Conservation (phyloP, 805 yeast genomes). For the Metschnikowia sp. region DNA sequence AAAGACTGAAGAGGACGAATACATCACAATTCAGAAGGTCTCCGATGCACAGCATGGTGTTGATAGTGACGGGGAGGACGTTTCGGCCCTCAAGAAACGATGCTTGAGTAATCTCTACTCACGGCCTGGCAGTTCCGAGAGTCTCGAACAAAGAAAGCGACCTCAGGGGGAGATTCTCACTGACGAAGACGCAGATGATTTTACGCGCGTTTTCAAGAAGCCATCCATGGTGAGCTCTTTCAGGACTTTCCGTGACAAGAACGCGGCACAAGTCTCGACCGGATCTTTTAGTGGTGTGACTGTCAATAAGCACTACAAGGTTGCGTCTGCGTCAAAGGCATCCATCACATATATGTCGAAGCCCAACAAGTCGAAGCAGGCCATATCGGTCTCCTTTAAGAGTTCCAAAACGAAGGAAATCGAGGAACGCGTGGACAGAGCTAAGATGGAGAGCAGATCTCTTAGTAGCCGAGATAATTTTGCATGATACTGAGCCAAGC, state of each 20-base stretch:
- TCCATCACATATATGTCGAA: slow-evolving; percentile 55
- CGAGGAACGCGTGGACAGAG: slow-evolving; percentile 22
- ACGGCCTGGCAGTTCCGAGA: slow-evolving; percentile 4
- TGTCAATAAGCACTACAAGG: slow-evolving; percentile 49
- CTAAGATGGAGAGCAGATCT: slow-evolving; percentile 16
- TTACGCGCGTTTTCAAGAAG: slow-evolving; percentile 39
- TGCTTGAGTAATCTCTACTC: slow-evolving; percentile 32
- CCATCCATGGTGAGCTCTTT: slow-evolving; percentile 49
- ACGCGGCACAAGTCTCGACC: slow-evolving; percentile 39
- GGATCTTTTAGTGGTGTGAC: slow-evolving; percentile 47
- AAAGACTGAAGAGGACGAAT: slow-evolving; percentile 30
- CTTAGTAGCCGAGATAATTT: slow-evolving; percentile 1
- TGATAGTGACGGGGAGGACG: slow-evolving; percentile 40
- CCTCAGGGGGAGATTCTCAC: slow-evolving; percentile 15
- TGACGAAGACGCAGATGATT: slow-evolving; percentile 33
- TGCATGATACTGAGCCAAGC: background rate
- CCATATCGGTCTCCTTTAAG: slow-evolving; percentile 16
- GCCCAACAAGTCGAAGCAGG: slow-evolving; percentile 21
- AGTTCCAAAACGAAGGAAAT: slow-evolving; percentile 27
- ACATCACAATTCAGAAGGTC: slow-evolving; percentile 27
- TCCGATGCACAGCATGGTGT: slow-evolving; percentile 37
- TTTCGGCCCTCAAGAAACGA: slow-evolving; percentile 44
- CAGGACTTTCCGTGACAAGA: slow-evolving; percentile 35
- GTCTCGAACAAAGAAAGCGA: slow-evolving; percentile 8
- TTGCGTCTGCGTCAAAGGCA: slow-evolving; percentile 53